Conservation (phyloP, 495 filamentous ascomycete species). For the Penicillium diatomitis region DNA sequence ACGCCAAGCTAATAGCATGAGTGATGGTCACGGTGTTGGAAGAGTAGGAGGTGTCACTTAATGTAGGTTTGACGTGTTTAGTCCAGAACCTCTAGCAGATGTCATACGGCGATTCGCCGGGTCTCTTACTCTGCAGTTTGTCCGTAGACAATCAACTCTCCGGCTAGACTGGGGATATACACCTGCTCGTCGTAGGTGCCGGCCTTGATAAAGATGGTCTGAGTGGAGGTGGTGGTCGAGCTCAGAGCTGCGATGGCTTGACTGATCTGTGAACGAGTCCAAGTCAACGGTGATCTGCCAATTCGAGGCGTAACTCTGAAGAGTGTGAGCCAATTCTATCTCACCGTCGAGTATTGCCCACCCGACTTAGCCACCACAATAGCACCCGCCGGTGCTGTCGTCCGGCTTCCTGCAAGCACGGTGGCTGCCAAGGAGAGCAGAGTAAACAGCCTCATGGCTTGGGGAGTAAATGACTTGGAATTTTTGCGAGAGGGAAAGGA, state of each 20-base stretch:
- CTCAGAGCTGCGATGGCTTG: constrained; percentile 47
- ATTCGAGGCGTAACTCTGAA: too few relatives aligned
- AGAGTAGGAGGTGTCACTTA: constrained; percentile 37
- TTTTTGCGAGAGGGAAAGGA: too few relatives aligned
- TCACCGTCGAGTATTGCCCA: constrained; percentile 29
- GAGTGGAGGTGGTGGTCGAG: constrained; percentile 34
- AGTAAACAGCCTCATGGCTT: constrained; percentile 4
- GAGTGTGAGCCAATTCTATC: too few relatives aligned
- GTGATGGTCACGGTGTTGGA: constrained; percentile 54
- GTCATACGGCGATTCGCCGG: neutral
- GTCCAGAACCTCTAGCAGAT: too few relatives aligned
- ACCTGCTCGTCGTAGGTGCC: constrained; percentile 53
- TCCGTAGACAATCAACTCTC: constrained; percentile 51
- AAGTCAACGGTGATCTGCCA: too few relatives aligned
- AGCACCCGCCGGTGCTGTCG: constrained; percentile 40
- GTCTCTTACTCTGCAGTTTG: constrained; percentile 41
- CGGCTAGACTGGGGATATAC: constrained; percentile 38
- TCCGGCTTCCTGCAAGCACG: constrained; percentile 32
- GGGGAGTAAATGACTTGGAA: too few relatives aligned
- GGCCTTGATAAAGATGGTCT: constrained; percentile 54
- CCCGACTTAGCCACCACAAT: constrained; percentile 41
- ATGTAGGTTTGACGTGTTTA: too few relatives aligned
- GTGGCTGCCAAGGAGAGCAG: constrained; percentile 16
- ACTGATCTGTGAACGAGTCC: constrained; percentile 32
- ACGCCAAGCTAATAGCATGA: constrained; percentile 29